phyloP scores from a whole-genome alignment of 805 yeast species.

The Lipomyces japonicus region DNA sequence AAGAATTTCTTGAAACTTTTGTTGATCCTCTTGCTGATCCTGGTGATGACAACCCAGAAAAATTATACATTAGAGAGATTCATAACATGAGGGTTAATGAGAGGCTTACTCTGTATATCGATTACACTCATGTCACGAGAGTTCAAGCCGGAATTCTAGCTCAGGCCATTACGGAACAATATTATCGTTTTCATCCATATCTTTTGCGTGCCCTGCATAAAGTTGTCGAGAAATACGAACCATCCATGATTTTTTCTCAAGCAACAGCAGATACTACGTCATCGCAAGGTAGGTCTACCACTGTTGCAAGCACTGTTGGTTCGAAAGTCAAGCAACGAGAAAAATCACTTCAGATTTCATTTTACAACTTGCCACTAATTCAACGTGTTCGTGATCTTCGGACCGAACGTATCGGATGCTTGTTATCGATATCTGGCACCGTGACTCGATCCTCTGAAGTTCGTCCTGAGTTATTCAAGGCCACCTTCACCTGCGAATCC shows the following conservation, averaged over 20 bases:
- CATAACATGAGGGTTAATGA: slow-evolving; percentile 76
- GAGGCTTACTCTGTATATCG: slow-evolving; percentile 73
- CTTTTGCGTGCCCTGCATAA: slow-evolving; percentile 69
- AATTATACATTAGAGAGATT: slow-evolving; percentile 70
- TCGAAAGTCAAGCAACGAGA: slow-evolving; percentile 49
- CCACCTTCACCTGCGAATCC: slow-evolving; percentile 81
- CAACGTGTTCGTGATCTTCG: slow-evolving; percentile 85
- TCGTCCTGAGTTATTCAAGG: slow-evolving; percentile 86
- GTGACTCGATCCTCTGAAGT: slow-evolving; percentile 96
- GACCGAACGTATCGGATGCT: slow-evolving; percentile 81
- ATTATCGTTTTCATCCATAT: slow-evolving; percentile 87
- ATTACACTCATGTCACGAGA: slow-evolving; percentile 70
- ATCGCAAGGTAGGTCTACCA: slow-evolving; percentile 2
- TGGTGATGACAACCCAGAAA: slow-evolving; percentile 9
- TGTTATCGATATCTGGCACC: slow-evolving; percentile 85
- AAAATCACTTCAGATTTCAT: slow-evolving; percentile 81
- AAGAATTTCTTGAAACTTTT: slow-evolving; percentile 71
- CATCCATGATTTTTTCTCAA: slow-evolving; percentile 49
- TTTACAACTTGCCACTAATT: slow-evolving; percentile 77
- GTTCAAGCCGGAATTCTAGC: slow-evolving; percentile 77
- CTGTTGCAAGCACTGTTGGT: slow-evolving; percentile 25
- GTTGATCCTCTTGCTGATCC: slow-evolving; percentile 44
- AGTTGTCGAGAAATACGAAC: slow-evolving; percentile 70
- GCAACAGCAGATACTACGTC: background rate
- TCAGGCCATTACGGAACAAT: slow-evolving; percentile 83